Percentiles rank a stretch among this genome's conserved stretches.
phyloP scores from a whole-genome alignment of 2,329 filamentous ascomycete species.

The Colletotrichum sp. region DNA sequence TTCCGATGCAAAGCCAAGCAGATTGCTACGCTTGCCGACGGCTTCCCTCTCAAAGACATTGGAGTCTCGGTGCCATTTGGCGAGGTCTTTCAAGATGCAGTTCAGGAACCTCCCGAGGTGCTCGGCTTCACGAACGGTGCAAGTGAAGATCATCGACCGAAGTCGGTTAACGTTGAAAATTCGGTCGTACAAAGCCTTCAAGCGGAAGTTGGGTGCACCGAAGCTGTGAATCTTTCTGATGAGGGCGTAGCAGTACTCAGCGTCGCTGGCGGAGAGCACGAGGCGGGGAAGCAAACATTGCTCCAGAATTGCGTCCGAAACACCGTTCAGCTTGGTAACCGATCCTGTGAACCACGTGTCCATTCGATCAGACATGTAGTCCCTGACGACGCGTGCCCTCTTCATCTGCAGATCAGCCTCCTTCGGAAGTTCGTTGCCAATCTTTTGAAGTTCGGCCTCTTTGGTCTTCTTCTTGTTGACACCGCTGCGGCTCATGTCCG shows the following conservation, averaged over 20 bases:
- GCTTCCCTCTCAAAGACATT: slow-evolving; percentile 81
- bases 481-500: slow-evolving; percentile 72
- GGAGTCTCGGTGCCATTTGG: slow-evolving; percentile 73
- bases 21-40: slow-evolving; percentile 55
- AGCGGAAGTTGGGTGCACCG: slow-evolving; percentile 84
- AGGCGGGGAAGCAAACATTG: slow-evolving; percentile 91
- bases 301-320: slow-evolving; percentile 82
- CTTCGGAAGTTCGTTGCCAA: slow-evolving; percentile 71
- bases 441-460: slow-evolving; percentile 71
- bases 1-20: slow-evolving; percentile 77
- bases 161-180: slow-evolving; percentile 85
- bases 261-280: slow-evolving; percentile 82
- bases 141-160: slow-evolving; percentile 83
- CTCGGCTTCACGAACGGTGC: slow-evolving; percentile 88
- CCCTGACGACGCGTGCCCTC: slow-evolving; percentile 69
- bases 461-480: slow-evolving; percentile 72
- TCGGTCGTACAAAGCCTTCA: slow-evolving; percentile 81
- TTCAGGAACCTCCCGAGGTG: slow-evolving; percentile 92
- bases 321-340: slow-evolving; percentile 65
- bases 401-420: slow-evolving; percentile 71
- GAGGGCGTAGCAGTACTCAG: slow-evolving; percentile 87
- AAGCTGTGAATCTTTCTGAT: slow-evolving; percentile 86
- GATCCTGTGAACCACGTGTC: slow-evolving; percentile 75
- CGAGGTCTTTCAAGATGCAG: slow-evolving; percentile 79
- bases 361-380: slow-evolving; percentile 77